A percentile compares a stretch with the other conserved stretches of the same genome.
Conservation (phyloP, 202 grass and related monocot species). For the Setaria italica region DNA sequence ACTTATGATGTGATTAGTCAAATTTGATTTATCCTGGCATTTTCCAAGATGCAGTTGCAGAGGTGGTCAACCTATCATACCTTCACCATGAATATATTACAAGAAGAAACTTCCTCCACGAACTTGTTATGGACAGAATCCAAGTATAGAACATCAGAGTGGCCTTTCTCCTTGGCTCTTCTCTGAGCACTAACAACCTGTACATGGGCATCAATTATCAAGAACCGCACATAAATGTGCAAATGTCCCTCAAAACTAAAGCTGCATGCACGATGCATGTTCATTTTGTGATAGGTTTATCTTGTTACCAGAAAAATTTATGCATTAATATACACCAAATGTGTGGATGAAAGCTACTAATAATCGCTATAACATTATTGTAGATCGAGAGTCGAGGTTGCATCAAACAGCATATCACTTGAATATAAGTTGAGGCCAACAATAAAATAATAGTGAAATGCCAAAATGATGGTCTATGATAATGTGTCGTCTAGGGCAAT, state of each 20-base stretch:
- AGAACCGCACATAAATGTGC: conserved; percentile 6
- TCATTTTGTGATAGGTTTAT: neutral
- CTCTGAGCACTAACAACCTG: conserved; percentile 84
- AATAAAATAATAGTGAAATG: neutral
- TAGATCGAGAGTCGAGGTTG: conserved; percentile 9
- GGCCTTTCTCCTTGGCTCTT: conserved; percentile 81
- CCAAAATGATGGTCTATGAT: neutral
- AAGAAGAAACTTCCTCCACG: conserved; percentile 96
- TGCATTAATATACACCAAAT: conserved; percentile 4
- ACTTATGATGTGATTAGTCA: neutral
- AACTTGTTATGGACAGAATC: conserved; percentile 85
- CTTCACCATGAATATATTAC: conserved; percentile 97
- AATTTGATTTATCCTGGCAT: neutral
- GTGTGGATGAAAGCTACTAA: conserved; percentile 25
- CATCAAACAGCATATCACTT: conserved; percentile 23
- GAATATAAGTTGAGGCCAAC: conserved; percentile 18
- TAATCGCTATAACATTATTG: conserved; percentile 1
- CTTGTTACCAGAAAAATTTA: conserved; percentile 1
- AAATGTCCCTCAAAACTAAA: conserved; percentile 1
- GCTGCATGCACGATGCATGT: neutral
- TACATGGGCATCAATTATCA: conserved; percentile 18
- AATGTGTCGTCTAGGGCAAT: neutral
- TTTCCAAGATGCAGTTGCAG: conserved; percentile 39
- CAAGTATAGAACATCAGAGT: conserved; percentile 89
- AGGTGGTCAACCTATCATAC: conserved; percentile 47